Evolutionary conservation across 345 rosid genomes (phyloP).

Genomic region (Moricandia moricandioides): DNA sequence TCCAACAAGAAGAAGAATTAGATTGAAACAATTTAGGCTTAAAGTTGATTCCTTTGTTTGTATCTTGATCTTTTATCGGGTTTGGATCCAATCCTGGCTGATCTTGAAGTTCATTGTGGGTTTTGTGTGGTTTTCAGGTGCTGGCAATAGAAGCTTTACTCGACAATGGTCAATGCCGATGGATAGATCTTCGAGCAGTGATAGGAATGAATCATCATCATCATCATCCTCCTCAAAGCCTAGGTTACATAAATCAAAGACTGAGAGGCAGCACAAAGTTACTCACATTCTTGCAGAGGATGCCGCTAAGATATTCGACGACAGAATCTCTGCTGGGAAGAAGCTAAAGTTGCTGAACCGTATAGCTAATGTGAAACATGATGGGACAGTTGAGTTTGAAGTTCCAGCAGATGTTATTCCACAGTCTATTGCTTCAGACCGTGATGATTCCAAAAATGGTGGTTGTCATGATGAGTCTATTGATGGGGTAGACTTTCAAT

Average conservation of each 20-base stretch:
- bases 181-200: constrained; percentile 36
- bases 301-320: constrained; percentile 75
- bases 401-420: constrained; percentile 75
- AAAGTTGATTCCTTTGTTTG: neutral
- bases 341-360: constrained; percentile 80
- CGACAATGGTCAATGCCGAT: constrained; percentile 37
- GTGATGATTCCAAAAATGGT: constrained; percentile 28
- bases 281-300: constrained; percentile 65
- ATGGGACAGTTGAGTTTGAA: constrained; percentile 92
- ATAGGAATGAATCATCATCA: constrained; percentile 35
- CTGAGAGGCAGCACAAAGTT: constrained; percentile 52
- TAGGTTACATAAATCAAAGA: constrained; percentile 70
- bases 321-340: constrained; percentile 63
- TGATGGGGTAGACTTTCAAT: constrained; percentile 59
- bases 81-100: neutral
- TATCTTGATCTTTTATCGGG: neutral
- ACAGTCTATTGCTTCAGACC: constrained; percentile 29
- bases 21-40: neutral
- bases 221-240: constrained; percentile 29
- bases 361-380: constrained; percentile 88
- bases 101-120: too few relatives aligned
- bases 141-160: constrained; percentile 43
- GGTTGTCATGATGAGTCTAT: constrained; percentile 55
- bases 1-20: too few relatives aligned
- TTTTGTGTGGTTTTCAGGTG: neutral